Base-by-base conservation (phyloP, 306 rosid genomes). In the Sicyos edulis region DNA sequence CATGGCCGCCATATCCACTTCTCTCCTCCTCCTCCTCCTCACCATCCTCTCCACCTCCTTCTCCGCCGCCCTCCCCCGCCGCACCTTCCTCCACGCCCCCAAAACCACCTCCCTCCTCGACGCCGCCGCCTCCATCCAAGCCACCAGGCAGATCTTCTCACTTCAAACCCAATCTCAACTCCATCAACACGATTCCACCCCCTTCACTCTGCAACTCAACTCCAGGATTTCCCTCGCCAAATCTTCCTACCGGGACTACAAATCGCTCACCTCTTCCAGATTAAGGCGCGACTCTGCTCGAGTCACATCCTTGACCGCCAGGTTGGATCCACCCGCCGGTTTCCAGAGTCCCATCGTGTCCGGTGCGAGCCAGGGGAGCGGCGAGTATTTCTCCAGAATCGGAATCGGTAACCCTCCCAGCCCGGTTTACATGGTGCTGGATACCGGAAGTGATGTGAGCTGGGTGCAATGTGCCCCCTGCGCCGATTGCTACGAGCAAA, bases 391-490 rank as follows among this genome's bases (percentile, higher is more conserved):
- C 88, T 80, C 89, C 67, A 83, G 96, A 50, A 77, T 92, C 65
- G 96, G 91, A 74, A 88, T 92, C 80, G 98, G 98, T 3, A 79
- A 78, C 6, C 98, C 96, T 19, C 79, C 93, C 76, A 87, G 76
- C 73, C 83, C 70, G 24, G 85, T 78, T 2, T 92, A 90, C 77
- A 72, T 92, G 79, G 96, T 90, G 1, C 83, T 90, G n/a, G 98
- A 92, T 80, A 92, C 96, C 0, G 98, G 98, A 0, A 90, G 96
- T n/a, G 98, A 92, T 77, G 88, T 92, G n/a, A 92, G 83, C 84
- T 90, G 98, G 96, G 84, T 88, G 5, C 96, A 92, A 60, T 92
- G 98, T 70, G 87, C 92, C 4, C 98, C 98, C 1, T 92, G 98
- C 75, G 88, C 96, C 15, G 89, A 87, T 3, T 92, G 98, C 52